Evolutionary conservation across 345 rosid genomes (phyloP).

Genomic region (Boechera retrofracta): DNA sequence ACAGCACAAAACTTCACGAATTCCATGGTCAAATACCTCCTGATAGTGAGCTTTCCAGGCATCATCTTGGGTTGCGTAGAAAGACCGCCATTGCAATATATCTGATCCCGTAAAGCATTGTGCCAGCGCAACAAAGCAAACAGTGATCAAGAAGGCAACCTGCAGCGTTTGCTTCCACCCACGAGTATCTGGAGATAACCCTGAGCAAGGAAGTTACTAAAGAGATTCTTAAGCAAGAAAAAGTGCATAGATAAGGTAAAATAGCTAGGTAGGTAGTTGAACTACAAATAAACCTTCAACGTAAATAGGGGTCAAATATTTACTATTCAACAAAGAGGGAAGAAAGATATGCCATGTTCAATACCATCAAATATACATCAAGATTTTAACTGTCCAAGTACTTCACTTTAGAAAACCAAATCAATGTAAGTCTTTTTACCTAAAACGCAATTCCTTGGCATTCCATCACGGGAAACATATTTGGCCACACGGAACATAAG

Average conservation of each 20-base stretch:
- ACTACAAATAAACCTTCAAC: background rate
- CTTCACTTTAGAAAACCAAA: slow-evolving; percentile 10
- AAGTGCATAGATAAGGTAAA: background rate
- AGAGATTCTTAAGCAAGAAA: slow-evolving; percentile 30
- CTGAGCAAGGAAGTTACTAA: slow-evolving; percentile 47
- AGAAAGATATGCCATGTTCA: slow-evolving; percentile 5
- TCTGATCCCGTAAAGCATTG: slow-evolving; percentile 84
- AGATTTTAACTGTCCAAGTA: slow-evolving; percentile 15
- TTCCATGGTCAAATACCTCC: slow-evolving; percentile 91
- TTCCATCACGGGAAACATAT: slow-evolving; percentile 54
- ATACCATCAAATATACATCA: background rate
- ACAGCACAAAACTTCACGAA: slow-evolving; percentile 95
- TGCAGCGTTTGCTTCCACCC: slow-evolving; percentile 61
- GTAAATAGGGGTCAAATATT: background rate
- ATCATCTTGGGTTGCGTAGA: slow-evolving; percentile 82
- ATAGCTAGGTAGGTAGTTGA: background rate
- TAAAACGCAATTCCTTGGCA: slow-evolving; percentile 55
- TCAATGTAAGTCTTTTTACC: slow-evolving; percentile 52
- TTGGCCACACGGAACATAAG: slow-evolving; percentile 57
- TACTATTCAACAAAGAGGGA: background rate
- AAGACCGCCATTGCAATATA: slow-evolving; percentile 84
- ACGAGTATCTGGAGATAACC: slow-evolving; percentile 49
- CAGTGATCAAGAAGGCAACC: slow-evolving; percentile 53
- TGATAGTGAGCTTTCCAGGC: slow-evolving; percentile 95
- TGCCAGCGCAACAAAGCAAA: slow-evolving; percentile 59